Evolutionary conservation across 2,329 filamentous ascomycete genomes (phyloP).

Genomic region (Nothomitra cinnamomea): DNA sequence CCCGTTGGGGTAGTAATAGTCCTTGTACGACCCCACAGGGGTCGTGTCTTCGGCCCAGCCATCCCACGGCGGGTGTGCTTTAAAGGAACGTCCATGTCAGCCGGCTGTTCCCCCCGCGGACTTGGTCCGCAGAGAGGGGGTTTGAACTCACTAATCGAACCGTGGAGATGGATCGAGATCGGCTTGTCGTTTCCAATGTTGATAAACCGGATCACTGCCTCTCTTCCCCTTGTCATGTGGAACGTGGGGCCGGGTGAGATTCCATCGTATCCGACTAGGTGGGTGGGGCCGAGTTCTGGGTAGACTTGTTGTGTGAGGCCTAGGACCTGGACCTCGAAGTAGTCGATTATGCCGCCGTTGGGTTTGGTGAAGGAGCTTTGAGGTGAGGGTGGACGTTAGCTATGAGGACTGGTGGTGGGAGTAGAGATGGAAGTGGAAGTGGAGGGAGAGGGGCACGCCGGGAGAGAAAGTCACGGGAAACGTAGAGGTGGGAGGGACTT

Average conservation of each 20-base stretch:
- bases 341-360: conserved; percentile 21
- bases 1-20: conserved; percentile 44
- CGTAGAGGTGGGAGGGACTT: conserved; percentile 13
- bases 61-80: conserved; percentile 33
- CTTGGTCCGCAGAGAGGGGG: conserved; percentile 39
- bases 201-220: too few relatives aligned
- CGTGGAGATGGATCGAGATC: too few relatives aligned
- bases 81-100: conserved; percentile 37
- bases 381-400: not conserved
- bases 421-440: conserved; percentile 2
- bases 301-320: conserved; percentile 23
- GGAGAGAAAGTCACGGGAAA: not conserved
- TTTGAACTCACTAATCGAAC: conserved; percentile 15
- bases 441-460: too few relatives aligned
- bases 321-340: conserved; percentile 22
- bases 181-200: too few relatives aligned
- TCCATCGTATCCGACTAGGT: conserved; percentile 35
- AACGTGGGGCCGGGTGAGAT: conserved; percentile 37
- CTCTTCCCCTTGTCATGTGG: conserved; percentile 25
- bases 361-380: conserved; percentile 21
- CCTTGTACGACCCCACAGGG: conserved; percentile 36
- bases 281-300: conserved; percentile 23
- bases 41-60: conserved; percentile 38
- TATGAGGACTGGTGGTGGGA: conserved; percentile 1
- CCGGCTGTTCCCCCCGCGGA: conserved; percentile 24